phyloP scores from a whole-genome alignment of 306 rosid species.

The Sicyos baderoa region DNA sequence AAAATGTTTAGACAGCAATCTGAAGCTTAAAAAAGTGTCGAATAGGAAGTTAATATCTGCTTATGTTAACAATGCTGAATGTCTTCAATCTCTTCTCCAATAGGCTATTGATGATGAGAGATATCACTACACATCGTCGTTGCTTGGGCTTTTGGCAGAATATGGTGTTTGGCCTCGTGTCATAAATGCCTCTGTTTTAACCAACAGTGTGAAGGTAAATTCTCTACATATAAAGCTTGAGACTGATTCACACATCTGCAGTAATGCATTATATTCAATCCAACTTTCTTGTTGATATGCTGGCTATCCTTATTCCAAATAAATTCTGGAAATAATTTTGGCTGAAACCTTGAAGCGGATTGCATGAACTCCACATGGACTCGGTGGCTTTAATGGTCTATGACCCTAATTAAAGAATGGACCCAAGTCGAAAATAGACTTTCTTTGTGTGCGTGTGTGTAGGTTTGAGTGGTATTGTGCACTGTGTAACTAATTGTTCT shows the following conservation, averaged over 20 bases:
- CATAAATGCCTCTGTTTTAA: conserved; percentile 69
- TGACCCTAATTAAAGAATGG: background rate
- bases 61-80: conserved; percentile 1
- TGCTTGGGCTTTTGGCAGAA: conserved; percentile 79
- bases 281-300: background rate
- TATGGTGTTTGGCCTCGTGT: conserved; percentile 74
- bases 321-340: background rate
- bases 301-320: background rate
- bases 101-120: conserved; percentile 83
- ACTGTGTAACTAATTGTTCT: background rate
- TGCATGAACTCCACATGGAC: background rate
- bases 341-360: background rate
- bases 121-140: conserved; percentile 73
- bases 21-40: background rate
- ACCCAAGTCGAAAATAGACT: background rate
- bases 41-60: background rate
- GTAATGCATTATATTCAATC: background rate
- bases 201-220: conserved; percentile 66
- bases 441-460: background rate
- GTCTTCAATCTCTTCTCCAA: background rate
- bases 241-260: background rate
- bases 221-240: conserved; percentile 8
- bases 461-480: background rate
- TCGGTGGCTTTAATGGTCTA: background rate
- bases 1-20: background rate